Conservation (phyloP, 441 rosid species). For the Gossypium gossypioides region DNA sequence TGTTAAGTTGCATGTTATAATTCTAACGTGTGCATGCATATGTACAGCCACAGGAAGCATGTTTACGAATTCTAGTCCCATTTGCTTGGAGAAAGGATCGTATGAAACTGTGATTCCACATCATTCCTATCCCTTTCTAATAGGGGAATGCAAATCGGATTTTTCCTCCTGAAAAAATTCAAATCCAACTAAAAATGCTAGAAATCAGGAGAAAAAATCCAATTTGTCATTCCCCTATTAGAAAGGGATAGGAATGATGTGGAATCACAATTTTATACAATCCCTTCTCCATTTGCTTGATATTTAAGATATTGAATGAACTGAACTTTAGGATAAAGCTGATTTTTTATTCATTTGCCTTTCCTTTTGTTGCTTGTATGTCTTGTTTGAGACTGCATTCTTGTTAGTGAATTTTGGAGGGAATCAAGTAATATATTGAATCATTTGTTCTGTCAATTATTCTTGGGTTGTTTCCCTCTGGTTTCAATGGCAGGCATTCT, state of each 20-base stretch:
- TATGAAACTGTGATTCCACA: no score
- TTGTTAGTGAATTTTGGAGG: neutral
- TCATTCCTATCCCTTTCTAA: no score
- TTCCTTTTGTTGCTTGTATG: neutral
- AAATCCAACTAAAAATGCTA: no score
- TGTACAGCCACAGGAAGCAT: neutral
- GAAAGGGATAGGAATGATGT: no score
- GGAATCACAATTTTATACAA: no score
- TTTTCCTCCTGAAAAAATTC: no score
- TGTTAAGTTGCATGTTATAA: constrained; percentile 6
- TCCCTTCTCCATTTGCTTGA: neutral
- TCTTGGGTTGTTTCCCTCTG: constrained; percentile 18
- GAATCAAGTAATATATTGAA: neutral
- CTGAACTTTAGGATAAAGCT: neutral
- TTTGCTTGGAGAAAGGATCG: neutral
- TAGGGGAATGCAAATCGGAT: no score
- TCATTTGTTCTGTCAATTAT: neutral
- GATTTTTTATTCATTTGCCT: neutral
- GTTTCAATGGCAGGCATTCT: constrained; percentile 54
- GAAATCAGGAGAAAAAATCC: no score
- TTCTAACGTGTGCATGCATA: neutral
- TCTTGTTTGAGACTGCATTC: neutral
- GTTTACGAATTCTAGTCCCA: neutral
- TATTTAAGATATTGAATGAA: neutral
- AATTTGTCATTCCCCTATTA: no score